These are phyloP conservation scores for Exophiala mesophila DNA, from an alignment of 2,329 filamentous ascomycete species.

Conservation along the genomic window DNA sequence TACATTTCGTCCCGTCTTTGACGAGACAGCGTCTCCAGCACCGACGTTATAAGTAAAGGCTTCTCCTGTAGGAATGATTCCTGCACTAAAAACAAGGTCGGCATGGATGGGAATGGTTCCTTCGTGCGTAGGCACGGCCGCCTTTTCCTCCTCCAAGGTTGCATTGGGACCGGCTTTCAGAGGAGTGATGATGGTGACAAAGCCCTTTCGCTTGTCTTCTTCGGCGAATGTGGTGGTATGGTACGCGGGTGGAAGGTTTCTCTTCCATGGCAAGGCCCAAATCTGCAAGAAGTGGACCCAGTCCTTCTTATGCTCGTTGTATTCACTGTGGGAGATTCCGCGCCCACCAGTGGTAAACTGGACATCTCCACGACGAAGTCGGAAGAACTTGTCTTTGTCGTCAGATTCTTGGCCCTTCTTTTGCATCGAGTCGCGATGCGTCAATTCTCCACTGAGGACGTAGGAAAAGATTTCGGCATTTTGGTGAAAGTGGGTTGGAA, in stretches of 20 bases:
- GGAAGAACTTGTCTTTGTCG: conserved; percentile 60
- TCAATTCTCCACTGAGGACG: conserved; percentile 77
- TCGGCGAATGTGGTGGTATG: conserved; percentile 70
- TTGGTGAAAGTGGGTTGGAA: conserved; percentile 78
- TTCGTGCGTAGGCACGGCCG: conserved; percentile 55
- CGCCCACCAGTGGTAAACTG: conserved; percentile 88
- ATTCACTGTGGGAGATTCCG: conserved; percentile 73
- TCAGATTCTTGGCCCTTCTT: conserved; percentile 59
- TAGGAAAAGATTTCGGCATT: conserved; percentile 90
- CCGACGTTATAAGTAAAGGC: conserved; percentile 71
- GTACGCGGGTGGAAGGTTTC: conserved; percentile 67
- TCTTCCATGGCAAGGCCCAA: conserved; percentile 75
- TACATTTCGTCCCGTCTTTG: conserved; percentile 58
- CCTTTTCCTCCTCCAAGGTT: conserved; percentile 57
- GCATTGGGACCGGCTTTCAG: conserved; percentile 63
- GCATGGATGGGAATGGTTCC: conserved; percentile 78
- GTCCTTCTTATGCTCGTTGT: conserved; percentile 67
- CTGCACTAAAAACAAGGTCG: conserved; percentile 77
- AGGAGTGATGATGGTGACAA: conserved; percentile 72
- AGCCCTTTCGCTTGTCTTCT: conserved; percentile 63
- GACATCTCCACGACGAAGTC: conserved; percentile 73
- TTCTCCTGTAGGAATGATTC: conserved; percentile 61
- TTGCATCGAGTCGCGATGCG: conserved; percentile 81
- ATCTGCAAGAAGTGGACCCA: conserved; percentile 84
- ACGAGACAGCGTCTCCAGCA: conserved; percentile 35